Base-by-base conservation (phyloP, 805 yeast species). In the Helenozyma baotianmanensis region DNA sequence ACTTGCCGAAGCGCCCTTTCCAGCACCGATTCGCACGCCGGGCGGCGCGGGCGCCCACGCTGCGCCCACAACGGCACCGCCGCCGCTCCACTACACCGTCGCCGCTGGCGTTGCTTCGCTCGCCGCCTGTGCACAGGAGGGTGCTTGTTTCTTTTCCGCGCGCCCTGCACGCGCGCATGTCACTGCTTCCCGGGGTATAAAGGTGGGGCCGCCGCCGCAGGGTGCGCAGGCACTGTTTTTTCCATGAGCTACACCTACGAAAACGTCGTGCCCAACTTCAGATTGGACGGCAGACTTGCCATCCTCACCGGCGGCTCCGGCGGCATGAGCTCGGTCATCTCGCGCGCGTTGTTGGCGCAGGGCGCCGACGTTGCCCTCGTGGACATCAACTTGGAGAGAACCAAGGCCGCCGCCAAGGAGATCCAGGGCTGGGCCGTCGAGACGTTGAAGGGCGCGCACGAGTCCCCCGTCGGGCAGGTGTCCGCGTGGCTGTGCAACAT, bases 231-330 rank as follows among this genome's bases (percentile, higher is more conserved):
- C n/a, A n/a, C 9, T 19, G 6, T 19, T 19, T 6, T 19, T 19
- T 21, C 8, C 24, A 40, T 42, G 47, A 35, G 58, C 40, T 63
- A 39, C 42, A 54, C 68, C 18, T 62, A 53, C 48, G 60, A 62
- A 21, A 70, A 70, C 61, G 61, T 72, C 27, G 70, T 80, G 18
- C 88, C 87, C 41, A 64, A 56, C 36, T 80, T 79, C 58, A 72
- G 84, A 62, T 66, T 80, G 40, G 86, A 79, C 51, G 82, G 82
- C 38, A 76, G 79, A 52, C 65, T 81, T 35, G 86, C 87, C 25
- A 68, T 83, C 27, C 64, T 83, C 42, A 83, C 92, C 23, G 92
- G 92, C 29, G 92, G 89, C 7, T 80, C 87, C 22, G 92, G 92
- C 29, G 90, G 89, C 12, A 64, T 83, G 46, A 80, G 85, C 1